Conservation (phyloP, 2,329 filamentous ascomycete species). For the Alternaria arborescens region DNA sequence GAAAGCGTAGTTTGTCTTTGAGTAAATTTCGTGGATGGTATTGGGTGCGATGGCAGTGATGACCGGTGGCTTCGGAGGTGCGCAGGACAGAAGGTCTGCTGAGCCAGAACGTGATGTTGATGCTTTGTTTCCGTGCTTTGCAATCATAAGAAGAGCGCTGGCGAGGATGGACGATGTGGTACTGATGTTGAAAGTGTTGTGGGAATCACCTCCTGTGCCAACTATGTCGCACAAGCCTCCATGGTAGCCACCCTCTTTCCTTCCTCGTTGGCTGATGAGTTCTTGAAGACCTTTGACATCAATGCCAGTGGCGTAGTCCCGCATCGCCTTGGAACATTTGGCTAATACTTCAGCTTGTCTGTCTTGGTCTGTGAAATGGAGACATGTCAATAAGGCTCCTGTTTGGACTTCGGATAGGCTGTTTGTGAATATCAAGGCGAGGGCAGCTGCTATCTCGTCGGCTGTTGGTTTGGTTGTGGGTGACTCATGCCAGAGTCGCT, state of each 20-base stretch:
- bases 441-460: slow-evolving; percentile 85
- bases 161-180: slow-evolving; percentile 94
- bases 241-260: slow-evolving; percentile 75
- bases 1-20: slow-evolving; percentile 88
- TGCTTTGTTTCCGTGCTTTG: slow-evolving; percentile 95
- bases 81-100: slow-evolving; percentile 84
- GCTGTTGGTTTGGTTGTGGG: slow-evolving; percentile 64
- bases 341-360: slow-evolving; percentile 85
- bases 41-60: slow-evolving; percentile 76
- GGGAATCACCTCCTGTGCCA: slow-evolving; percentile 92
- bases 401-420: slow-evolving; percentile 87
- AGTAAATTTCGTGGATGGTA: slow-evolving; percentile 77
- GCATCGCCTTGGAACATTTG: slow-evolving; percentile 84
- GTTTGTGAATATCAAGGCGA: slow-evolving; percentile 91
- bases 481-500: slow-evolving; percentile 71
- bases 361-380: slow-evolving; percentile 91
- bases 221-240: slow-evolving; percentile 96
- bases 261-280: slow-evolving; percentile 68
- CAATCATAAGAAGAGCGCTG: slow-evolving; percentile 82
- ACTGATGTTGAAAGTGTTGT: slow-evolving; percentile 98
- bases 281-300: slow-evolving; percentile 69
- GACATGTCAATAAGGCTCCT: slow-evolving; percentile 83
- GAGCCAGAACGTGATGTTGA: slow-evolving; percentile 96
- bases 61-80: slow-evolving; percentile 75
- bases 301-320: slow-evolving; percentile 76